Conservation (phyloP, 768 basidiomycete species). For the Stropharia rugosoannulata region DNA sequence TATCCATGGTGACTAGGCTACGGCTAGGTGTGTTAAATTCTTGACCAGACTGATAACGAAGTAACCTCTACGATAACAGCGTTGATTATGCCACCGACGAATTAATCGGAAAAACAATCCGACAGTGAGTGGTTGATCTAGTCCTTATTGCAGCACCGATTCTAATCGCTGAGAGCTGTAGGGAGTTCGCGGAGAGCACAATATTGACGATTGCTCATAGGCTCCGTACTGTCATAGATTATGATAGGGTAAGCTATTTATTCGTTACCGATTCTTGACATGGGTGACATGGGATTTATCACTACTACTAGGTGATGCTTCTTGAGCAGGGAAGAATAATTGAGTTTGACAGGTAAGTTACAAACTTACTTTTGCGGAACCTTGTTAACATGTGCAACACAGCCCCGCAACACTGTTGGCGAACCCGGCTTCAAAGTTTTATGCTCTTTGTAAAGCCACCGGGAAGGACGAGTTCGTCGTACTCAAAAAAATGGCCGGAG, state of each 20-base stretch:
- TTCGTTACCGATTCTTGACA: background rate
- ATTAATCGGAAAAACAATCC: conserved; percentile 74
- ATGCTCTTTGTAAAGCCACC: conserved; percentile 19
- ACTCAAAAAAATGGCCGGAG: conserved; percentile 65
- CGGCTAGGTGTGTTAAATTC: conserved; percentile 15
- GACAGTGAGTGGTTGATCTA: conserved; percentile 49
- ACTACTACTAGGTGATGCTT: conserved; percentile 56
- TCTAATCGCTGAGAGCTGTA: conserved; percentile 19
- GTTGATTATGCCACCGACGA: conserved; percentile 87
- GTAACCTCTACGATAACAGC: conserved; percentile 23
- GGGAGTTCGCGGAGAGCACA: conserved; percentile 78
- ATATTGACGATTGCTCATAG: conserved; percentile 85
- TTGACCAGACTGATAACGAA: background rate
- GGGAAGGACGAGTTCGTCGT: conserved; percentile 23
- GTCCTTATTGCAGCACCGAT: too few relatives aligned
- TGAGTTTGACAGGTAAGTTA: conserved; percentile 58
- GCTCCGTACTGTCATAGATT: conserved; percentile 78
- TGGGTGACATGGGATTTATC: background rate
- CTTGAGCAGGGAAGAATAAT: conserved; percentile 75
- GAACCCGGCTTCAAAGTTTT: conserved; percentile 17
- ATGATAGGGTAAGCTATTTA: conserved; percentile 62
- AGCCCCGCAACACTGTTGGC: conserved; percentile 17
- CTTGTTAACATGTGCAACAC: background rate
- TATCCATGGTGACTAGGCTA: conserved; percentile 12
- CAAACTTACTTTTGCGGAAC: background rate